Conservation (phyloP, 2,329 filamentous ascomycete genomes). For the Exophiala bonariae region DNA sequence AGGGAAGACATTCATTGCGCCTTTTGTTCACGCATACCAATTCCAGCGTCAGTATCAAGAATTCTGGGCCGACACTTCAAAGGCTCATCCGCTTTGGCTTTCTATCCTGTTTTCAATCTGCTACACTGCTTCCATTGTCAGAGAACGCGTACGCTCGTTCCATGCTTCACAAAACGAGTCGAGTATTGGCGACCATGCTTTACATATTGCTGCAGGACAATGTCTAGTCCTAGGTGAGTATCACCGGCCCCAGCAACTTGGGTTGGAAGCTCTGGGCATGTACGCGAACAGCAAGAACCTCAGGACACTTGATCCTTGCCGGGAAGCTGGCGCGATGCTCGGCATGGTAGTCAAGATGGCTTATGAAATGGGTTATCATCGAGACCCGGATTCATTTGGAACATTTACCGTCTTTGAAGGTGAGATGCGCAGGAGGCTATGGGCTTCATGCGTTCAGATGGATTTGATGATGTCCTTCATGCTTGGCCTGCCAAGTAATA, state of each 20-base stretch:
- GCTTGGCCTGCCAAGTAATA: conserved; percentile 63
- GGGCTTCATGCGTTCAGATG: conserved; percentile 50
- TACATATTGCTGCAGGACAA: conserved; percentile 42
- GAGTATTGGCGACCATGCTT: conserved; percentile 41
- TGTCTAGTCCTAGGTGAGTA: conserved; percentile 53
- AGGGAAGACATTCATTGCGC: conserved; percentile 20
- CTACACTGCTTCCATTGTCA: conserved; percentile 14
- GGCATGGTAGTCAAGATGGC: conserved; percentile 58
- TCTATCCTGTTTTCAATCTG: conserved; percentile 56
- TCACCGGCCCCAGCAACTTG: conserved; percentile 22
- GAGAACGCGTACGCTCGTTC: neutral
- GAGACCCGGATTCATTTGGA: conserved; percentile 40
- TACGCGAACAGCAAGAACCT: conserved; percentile 57
- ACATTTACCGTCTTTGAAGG: conserved; percentile 54
- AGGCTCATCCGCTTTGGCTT: conserved; percentile 51
- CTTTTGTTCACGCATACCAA: conserved; percentile 17
- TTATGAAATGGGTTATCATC: conserved; percentile 63
- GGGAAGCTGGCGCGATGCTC: conserved; percentile 54
- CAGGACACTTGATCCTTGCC: conserved; percentile 52
- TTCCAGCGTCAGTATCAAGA: conserved; percentile 47
- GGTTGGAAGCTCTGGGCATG: conserved; percentile 22
- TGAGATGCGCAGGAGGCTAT: conserved; percentile 51
- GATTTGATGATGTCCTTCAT: conserved; percentile 64
- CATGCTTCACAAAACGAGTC: conserved; percentile 46
- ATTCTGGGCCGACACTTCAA: conserved; percentile 51